A percentile compares a stretch with the other conserved stretches of the same genome.
Evolutionary conservation across 129 eudicot genomes (phyloP).

Genomic region (Artemisia tridentata): DNA sequence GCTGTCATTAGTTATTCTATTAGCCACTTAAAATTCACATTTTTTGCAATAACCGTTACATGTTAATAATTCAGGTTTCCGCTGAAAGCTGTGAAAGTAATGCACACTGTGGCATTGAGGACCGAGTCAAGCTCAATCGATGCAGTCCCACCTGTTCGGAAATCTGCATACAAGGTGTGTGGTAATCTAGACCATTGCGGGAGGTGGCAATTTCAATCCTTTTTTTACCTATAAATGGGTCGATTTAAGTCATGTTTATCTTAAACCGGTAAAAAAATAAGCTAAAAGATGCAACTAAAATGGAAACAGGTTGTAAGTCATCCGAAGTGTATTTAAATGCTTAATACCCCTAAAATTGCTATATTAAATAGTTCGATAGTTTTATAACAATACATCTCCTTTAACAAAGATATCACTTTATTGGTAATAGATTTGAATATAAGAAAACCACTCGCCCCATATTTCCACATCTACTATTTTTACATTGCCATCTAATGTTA

Average conservation of each 20-base stretch:
- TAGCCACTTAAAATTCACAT: not conserved
- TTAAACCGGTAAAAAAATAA: not conserved
- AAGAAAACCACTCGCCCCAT: not conserved
- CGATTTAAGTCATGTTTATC: not conserved
- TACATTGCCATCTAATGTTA: not conserved
- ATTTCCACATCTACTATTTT: not conserved
- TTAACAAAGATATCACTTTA: not conserved
- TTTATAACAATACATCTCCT: not conserved
- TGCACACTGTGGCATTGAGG: constrained; percentile 97
- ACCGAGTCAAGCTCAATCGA: constrained; percentile 62
- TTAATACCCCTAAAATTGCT: not conserved
- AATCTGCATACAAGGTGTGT: constrained; percentile 59
- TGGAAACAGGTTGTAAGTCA: not conserved
- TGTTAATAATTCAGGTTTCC: constrained; percentile 56
- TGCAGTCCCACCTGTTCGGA: constrained; percentile 43
- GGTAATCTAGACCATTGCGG: not conserved
- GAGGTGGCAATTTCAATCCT: constrained; percentile 9
- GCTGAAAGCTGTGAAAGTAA: constrained; percentile 89
- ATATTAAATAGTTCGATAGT: not conserved
- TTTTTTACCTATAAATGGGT: constrained; percentile 10
- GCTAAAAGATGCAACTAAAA: constrained; percentile 2
- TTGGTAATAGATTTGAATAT: not conserved
- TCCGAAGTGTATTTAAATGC: constrained; percentile 1
- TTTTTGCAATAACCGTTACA: not conserved
- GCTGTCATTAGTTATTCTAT: not conserved